Evolutionary conservation across 306 rosid genomes (phyloP).

Genomic region (Sindora glabra): DNA sequence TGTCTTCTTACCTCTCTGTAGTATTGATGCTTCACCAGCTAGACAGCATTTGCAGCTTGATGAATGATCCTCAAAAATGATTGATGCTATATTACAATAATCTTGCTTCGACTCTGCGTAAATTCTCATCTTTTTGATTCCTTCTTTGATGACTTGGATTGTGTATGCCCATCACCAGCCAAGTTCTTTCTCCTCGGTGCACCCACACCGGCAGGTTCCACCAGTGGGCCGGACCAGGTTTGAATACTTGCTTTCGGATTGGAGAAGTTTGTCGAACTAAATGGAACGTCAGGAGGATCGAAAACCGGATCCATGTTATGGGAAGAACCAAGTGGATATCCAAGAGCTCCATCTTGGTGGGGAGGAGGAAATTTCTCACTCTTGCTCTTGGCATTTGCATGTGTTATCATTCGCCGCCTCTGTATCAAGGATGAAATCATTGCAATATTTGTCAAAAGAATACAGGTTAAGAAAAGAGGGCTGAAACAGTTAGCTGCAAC

Average conservation of each 20-base stretch:
- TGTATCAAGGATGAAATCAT: slow-evolving; percentile 22
- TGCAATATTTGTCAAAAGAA: too few relatives aligned
- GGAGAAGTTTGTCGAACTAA: slow-evolving; percentile 74
- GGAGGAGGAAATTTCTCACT: slow-evolving; percentile 99
- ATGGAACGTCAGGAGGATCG: slow-evolving; percentile 87
- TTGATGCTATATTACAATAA: slow-evolving; percentile 30
- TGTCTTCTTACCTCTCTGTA: slow-evolving; percentile 45
- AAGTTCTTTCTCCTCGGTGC: slow-evolving; percentile 71
- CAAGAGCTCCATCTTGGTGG: slow-evolving; percentile 94
- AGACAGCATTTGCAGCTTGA: slow-evolving; percentile 42
- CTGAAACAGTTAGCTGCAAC: too few relatives aligned
- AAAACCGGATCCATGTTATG: slow-evolving; percentile 81
- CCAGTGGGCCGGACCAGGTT: slow-evolving; percentile 96
- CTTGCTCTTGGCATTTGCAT: slow-evolving; percentile 96
- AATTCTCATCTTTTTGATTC: slow-evolving; percentile 33
- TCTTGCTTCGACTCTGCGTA: slow-evolving; percentile 15
- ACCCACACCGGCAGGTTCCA: slow-evolving; percentile 51
- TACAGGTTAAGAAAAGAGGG: too few relatives aligned
- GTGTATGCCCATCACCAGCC: slow-evolving; percentile 48
- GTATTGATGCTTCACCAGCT: slow-evolving; percentile 38
- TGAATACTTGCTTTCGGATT: slow-evolving; percentile 68
- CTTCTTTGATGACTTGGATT: slow-evolving; percentile 45
- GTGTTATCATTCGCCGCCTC: slow-evolving; percentile 90
- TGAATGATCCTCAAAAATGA: slow-evolving; percentile 35
- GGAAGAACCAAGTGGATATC: slow-evolving; percentile 81